Base-by-base conservation (phyloP, 2,329 filamentous ascomycete genomes). In the Colletotrichum cuscutae region DNA sequence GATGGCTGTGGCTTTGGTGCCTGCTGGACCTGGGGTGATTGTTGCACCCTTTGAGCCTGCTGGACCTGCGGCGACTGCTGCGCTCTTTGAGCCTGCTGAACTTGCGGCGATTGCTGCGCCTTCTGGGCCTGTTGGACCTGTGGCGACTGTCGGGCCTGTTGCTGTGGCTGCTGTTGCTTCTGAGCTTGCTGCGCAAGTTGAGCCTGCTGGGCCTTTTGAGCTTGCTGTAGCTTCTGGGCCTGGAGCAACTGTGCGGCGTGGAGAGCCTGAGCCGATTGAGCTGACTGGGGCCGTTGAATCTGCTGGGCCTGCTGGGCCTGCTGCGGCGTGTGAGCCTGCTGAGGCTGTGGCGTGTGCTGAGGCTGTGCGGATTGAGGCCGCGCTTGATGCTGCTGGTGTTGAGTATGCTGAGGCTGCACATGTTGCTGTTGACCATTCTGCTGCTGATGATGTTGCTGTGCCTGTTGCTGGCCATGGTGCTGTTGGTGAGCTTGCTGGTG, bases 101-200 rank as follows among this genome's bases (percentile, higher is more conserved):
- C 15, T 11, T 63, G 56, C 30, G 65, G 60, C 15, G 60, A 49
- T 49, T 49, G 42, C 24, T 46, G 26, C 19, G 26, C 22, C 26
- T 62, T 24, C 37, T 49, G 59, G 13, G 24, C 42, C 46, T 69
- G 35, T 60, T 60, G 73, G n/a, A 49, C 42, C 42, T 57, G 71
- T 46, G 70, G 24, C 35, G 77, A 78, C 71, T 81, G 81, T 46
- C 81, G 82, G 32, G 72, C 72, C 65, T 79, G 77, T 19, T 78
- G 77, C 52, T 77, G 72, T 12, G 77, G 77, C 46, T 61, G 61
- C n/a, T 30, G 56, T 26, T 53, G 66, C 15, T 80, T 78, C 37
- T 72, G 74, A 52, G 70, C 78, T 72, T 61, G 75, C 76, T 77
- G 81, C 28, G 77, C 80, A 57, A 72, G 77, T 73, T 77, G 77